Base-by-base conservation (phyloP, 1,139 yeast genomes). In the Wickerhamiella pararugosa region DNA sequence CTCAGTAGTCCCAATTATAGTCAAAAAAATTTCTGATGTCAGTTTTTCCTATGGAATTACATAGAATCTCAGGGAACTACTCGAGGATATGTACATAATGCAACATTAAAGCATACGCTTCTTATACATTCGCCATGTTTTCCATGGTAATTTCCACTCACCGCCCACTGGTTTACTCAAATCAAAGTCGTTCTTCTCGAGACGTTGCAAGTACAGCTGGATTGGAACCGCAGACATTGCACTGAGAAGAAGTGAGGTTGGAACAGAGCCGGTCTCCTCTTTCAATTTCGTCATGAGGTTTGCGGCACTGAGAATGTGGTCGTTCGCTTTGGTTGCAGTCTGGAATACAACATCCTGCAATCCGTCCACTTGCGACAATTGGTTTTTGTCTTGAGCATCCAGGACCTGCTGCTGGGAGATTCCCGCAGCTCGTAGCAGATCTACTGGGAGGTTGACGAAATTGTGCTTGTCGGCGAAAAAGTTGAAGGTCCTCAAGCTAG, bases 121-220 rank as follows among this genome's bases (percentile, higher is more conserved):
- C 44, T 66, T 65, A 54, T 75, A 78, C 41, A 70, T 66, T 48
- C 65, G 63, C 61, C 71, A 81, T 1, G 81, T 69, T 5, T 70
- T 64, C 75, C 79, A 80, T 0, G 90, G 81, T 43, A 81, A 62
- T 46, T 75, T 67, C 92, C 92, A 82, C 51, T 80, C 86, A 46
- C 70, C 67, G 44, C 66, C 68, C 37, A 64, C 68, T 10, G 69
- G 66, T 49, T 65, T 60, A 41, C 72, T 62, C 3, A 81, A 52
- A 56, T 82, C 82, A 54, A 82, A 82, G 56, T 80, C 81, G 49
- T 62, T 56, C 47, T 66, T 67, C 53, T 83, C 81, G 44, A 82
- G 65, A 47, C 67, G 67, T 46, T 69, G 70, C 51, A 82, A 64
- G 53, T 75, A 83, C 41, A 79, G 66, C 9, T 69, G 61, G 0